phyloP scores from a whole-genome alignment of 192 early-diverging fungal species.

The Globomyces pollinis-pini region DNA sequence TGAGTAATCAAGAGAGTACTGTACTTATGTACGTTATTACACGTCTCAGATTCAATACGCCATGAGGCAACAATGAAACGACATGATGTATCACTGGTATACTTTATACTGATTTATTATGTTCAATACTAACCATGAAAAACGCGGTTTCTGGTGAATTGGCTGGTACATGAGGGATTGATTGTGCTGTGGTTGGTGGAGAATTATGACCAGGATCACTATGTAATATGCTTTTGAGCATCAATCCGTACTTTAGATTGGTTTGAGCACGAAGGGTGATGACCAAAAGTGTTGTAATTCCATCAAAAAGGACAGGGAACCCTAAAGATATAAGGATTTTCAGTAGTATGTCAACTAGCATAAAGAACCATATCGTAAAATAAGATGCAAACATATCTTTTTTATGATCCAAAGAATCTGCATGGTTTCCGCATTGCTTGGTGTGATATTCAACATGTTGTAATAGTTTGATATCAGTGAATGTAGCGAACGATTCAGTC shows the following conservation, averaged over 20 bases:
- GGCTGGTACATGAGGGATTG: too few species aligned
- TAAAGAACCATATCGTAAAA: constrained; percentile 3
- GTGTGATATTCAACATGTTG: background rate
- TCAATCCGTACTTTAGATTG: constrained; percentile 6
- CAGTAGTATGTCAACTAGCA: background rate
- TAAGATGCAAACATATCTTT: background rate
- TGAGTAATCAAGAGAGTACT: too few species aligned
- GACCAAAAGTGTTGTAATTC: background rate
- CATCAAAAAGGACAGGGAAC: constrained; percentile 7
- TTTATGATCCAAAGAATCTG: background rate
- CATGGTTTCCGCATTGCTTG: background rate
- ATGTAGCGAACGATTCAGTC: constrained; percentile 3
- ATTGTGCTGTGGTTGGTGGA: too few species aligned
- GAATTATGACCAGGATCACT: too few species aligned
- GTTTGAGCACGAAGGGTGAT: background rate
- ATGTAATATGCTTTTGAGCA: background rate
- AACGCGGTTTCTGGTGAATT: too few species aligned
- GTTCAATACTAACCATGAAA: too few species aligned
- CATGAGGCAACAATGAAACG: too few species aligned
- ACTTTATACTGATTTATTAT: too few species aligned
- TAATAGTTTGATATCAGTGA: constrained; percentile 2
- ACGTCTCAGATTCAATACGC: too few species aligned
- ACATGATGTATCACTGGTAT: too few species aligned
- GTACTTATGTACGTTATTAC: too few species aligned
- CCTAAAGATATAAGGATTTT: constrained; percentile 6